phyloP scores from a whole-genome alignment of 768 basidiomycete genomes.

The Strobilomyces confusus region DNA sequence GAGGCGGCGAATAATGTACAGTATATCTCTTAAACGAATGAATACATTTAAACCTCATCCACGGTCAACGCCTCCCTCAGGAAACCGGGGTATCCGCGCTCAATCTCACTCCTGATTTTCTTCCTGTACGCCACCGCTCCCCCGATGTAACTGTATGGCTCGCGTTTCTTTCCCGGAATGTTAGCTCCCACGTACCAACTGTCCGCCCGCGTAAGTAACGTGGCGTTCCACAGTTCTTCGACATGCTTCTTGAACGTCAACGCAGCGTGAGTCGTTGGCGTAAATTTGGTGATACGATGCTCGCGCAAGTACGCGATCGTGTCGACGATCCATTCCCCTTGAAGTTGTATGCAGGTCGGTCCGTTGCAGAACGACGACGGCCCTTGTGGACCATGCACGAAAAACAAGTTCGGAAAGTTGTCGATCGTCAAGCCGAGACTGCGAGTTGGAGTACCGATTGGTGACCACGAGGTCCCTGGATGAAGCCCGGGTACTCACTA shows the following conservation, averaged over 20 bases:
- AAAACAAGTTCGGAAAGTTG: slow-evolving; percentile 14
- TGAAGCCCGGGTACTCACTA: slow-evolving; percentile 5
- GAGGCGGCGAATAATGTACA: too few species aligned
- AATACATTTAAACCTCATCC: not conserved
- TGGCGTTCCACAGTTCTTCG: not conserved
- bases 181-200: slow-evolving; percentile 10
- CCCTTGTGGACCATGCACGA: slow-evolving; percentile 10
- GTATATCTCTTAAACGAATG: too few species aligned
- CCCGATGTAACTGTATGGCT: slow-evolving; percentile 3
- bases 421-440: slow-evolving; percentile 17
- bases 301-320: slow-evolving; percentile 11
- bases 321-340: slow-evolving; percentile 8
- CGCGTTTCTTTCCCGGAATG: slow-evolving; percentile 9
- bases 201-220: not conserved
- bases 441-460: not conserved
- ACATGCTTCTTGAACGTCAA: slow-evolving; percentile 9
- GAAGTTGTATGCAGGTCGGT: slow-evolving; percentile 1
- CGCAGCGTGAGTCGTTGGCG: slow-evolving; percentile 4
- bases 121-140: not conserved
- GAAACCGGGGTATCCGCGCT: slow-evolving; percentile 11
- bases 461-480: not conserved
- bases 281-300: slow-evolving; percentile 13
- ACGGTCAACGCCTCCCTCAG: not conserved
- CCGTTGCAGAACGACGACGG: slow-evolving; percentile 10
- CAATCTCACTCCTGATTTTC: slow-evolving; percentile 7